Conservation (phyloP, 129 eudicot species). For the Logfia minima region DNA sequence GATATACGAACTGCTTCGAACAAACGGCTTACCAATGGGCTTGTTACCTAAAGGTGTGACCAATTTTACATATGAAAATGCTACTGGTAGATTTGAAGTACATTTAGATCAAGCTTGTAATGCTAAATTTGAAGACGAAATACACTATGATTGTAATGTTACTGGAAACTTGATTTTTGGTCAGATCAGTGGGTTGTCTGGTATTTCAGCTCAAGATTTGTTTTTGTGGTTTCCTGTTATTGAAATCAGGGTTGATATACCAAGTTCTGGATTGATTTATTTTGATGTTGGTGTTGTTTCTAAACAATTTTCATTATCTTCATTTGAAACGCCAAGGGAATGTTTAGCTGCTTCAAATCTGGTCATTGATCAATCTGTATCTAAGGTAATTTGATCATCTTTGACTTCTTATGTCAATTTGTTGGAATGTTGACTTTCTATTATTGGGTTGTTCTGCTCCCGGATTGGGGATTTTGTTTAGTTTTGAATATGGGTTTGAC, state of each 20-base stretch:
- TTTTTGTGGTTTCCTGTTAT: slow-evolving; percentile 85
- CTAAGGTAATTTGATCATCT: slow-evolving; percentile 34
- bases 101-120: slow-evolving; percentile 76
- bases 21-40: slow-evolving; percentile 68
- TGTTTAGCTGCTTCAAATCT: slow-evolving; percentile 60
- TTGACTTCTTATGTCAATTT: slow-evolving; percentile 20
- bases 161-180: slow-evolving; percentile 61
- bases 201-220: slow-evolving; percentile 86
- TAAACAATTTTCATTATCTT: slow-evolving; percentile 76
- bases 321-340: slow-evolving; percentile 81
- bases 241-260: slow-evolving; percentile 79
- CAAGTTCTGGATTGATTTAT: slow-evolving; percentile 84
- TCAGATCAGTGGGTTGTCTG: slow-evolving; percentile 73
- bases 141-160: slow-evolving; percentile 73
- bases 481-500: slow-evolving; percentile 8
- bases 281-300: slow-evolving; percentile 91
- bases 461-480: background rate
- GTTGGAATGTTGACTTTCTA: slow-evolving; percentile 10
- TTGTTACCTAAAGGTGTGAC: slow-evolving; percentile 78
- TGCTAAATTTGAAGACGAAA: slow-evolving; percentile 79
- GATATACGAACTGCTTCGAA: slow-evolving; percentile 56
- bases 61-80: slow-evolving; percentile 45
- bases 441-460: background rate
- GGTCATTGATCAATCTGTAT: slow-evolving; percentile 14
- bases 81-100: slow-evolving; percentile 59